Base-by-base conservation (phyloP, 805 yeast species). In the Huiozyma naganishii region DNA sequence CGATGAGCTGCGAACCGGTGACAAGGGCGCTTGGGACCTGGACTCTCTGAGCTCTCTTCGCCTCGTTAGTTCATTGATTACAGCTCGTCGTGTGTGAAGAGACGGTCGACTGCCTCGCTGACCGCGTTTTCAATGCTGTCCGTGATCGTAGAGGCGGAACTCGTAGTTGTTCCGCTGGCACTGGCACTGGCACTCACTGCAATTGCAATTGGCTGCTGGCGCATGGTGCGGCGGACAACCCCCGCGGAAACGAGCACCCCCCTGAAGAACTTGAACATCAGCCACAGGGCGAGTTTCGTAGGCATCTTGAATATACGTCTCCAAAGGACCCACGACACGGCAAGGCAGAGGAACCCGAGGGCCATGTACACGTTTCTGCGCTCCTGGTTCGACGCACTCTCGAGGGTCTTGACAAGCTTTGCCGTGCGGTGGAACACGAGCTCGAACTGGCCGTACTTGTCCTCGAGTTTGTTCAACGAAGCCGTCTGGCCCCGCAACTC, bases 181-280 rank as follows among this genome's bases (percentile, higher is more conserved):
- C 9, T 30, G 9, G 33, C n/a, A 30, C 9, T 17, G n/a, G 33
- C 37, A 3, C 30, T 6, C 1, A 11, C 17, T 7, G 12, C 41
- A 6, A 10, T 32, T 10, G 29, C 17, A 27, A 27, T 10, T 1
- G 39, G 17, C 6, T 45, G 9, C 23, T 17, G 12, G 44, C 28
- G 2, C 46, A 17, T 5, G 42, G 32, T 27, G 44, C 23, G n/a
- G 32, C 10, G 11, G 5, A 55, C 53, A 8, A 60, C 44, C 6
- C 66, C 66, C 1, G 55, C 39, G 3, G 60, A 41, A 7, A 50
- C 41, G 32, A 63, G 43, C 5, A 60, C 50, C 3, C 55, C 58
- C 48, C 71, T 75, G 49, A 71, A 62, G 39, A 62, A 59, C 29
- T 54, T 54, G 52, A 63, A 63, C 39, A 54, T 40, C 9, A 61